Evolutionary conservation across 768 basidiomycete species (phyloP), one percentile per base, ranked within the genome.

Genomic region (Podaxis rugospora): DNA sequence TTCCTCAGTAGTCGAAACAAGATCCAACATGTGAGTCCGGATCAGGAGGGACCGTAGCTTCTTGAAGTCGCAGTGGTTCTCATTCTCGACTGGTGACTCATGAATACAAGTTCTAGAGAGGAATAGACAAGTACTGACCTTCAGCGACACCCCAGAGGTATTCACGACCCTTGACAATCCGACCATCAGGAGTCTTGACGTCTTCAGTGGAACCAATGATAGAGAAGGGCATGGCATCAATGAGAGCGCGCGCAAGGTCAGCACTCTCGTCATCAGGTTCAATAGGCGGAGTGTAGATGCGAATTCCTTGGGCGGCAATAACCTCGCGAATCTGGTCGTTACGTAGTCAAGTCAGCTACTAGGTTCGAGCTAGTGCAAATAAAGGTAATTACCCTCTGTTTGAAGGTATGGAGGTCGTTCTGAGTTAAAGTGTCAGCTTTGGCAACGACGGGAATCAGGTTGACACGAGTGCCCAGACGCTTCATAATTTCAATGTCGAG

Each of bases 101-200:
- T 58, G 21, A 55, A 39, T 32, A 53, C 46, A 37, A 46, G 3
- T 4, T 7, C 27, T 40, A 52, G 36, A 57, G 37, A 57, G 27
- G 5, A 14, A 27, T 2, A 4, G 14, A 1, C 32, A 11, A 55
- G 18, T 25, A 74, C 80, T 52, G 42, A 93, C 93, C 93, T 81
- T 99, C 97, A 7, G 97, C 97, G n/a, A 99, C 95, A 81, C 97
- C 97, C 97, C 97, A 99, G 13, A 96, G 86, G 72, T 99, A 99
- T 75, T 98, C 93, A 68, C 97, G 88, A 50, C 97, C 97, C 77
- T 98, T 98, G 71, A 99, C 97, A 36, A 85, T 76, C 60, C 95
- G 86, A 10, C 97, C 97, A 71, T 98, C 96, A 23, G 81, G 76
- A 3, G 93, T 98, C 68, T 85, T 84, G 51, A 99, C 96, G 66